Base-by-base conservation (phyloP, 2,329 filamentous ascomycete genomes). In the Ophiostoma ulmi region DNA sequence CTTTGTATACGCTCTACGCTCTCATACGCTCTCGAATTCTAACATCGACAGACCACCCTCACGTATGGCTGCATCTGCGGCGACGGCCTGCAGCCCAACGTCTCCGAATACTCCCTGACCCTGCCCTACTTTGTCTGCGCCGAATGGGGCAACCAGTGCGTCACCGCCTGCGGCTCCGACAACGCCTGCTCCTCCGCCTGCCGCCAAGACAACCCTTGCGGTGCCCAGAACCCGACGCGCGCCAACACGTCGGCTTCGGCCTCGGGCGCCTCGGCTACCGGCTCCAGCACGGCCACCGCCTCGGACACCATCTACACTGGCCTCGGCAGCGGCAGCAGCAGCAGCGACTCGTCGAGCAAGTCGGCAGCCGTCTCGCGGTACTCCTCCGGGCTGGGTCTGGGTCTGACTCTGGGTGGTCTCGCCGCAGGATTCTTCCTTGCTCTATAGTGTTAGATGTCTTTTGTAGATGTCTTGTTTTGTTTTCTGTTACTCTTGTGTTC, bases 51-150 rank as follows among this genome's bases (percentile, higher is more conserved):
- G 39, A 52, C 52, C n/a, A 81, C 83, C 26, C 84, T 94, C 68
- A 84, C 81, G n/a, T 94, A 90, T 80, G 83, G 84, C 73, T 95
- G 91, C 79, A 82, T 92, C 75, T 95, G 91, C 82, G 83, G 84
- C 73, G 84, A 90, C 77, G 86, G 87, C 77, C 78, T 84, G 73
- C 80, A 85, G 69, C 91, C 91, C 75, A 93, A 94, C 80, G 80
- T 92, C 67, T 87, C 89, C 76, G 85, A 94, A 80, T 95, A 90
- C 85, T 90, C 89, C 26, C 84, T 92, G 75, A 94, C 91, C 1
- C 83, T 95, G 36, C 91, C 92, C 44, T 94, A 88, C 85, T 92
- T 89, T 81, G 84, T 88, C 75, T 95, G 91, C 85, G 84, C 84
- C 66, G 84, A 90, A 80, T 92, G 86, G 84, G 89, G 87, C 75